Base-by-base conservation (phyloP, 345 rosid genomes). In the Euclidium syriacum region DNA sequence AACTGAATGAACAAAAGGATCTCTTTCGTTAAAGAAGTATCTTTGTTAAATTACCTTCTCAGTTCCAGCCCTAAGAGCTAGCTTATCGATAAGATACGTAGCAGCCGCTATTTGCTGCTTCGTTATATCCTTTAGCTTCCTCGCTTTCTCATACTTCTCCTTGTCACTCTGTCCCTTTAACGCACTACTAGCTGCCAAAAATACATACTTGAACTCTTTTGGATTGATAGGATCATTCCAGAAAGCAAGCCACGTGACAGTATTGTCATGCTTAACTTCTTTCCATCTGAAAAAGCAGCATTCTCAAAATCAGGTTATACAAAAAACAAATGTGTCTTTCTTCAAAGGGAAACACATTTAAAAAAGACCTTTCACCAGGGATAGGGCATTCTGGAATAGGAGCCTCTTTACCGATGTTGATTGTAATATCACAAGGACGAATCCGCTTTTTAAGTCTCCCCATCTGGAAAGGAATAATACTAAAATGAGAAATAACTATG, bases 51-150 rank as follows among this genome's bases (percentile, higher is more conserved):
- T 62, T 79, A 95, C 99, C 94, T 95, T 95, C 86, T 90, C 98
- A 70, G 90, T 95, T 57, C 99, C 99, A 35, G 99, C 99, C 84
- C 99, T 90, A 53, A 95, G 96, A 51, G 99, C 99, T 79, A 95
- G 68, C 73, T 85, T 82, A 76, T 95, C 99, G 70, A 95, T 90
- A 55, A 95, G 95, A 85, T 95, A 88, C 43, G 99, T 95, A 9
- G 99, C 99, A 48, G 90, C 98, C 14, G 99, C 95, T 55, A 95
- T 88, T 78, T 95, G 99, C 71, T 64, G 75, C 70, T 77, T 86
- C 17, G 74, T 53, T 58, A 75, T 38, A 82, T 95, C 95, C 80
- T 87, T 85, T 72, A 95, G 81, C 80, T 67, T 83, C 75, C 99
- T 90, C 52, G 99, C 96, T 79, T 95, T 95, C 81, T 95, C 98